Base-by-base conservation (phyloP, 768 basidiomycete genomes). In the Pholiota microspora region DNA sequence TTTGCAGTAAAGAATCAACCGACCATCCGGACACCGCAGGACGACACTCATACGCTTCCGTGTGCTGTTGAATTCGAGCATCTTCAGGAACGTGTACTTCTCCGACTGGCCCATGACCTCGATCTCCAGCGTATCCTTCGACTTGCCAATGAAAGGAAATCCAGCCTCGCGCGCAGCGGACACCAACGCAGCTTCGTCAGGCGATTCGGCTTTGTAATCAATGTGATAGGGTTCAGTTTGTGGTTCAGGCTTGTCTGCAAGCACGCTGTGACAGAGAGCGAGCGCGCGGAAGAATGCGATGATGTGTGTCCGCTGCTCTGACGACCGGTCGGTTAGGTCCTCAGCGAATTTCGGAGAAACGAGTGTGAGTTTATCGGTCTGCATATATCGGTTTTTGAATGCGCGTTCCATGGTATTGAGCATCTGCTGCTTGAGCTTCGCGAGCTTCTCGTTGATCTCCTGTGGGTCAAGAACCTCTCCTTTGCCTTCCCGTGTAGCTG, bases 21-120 rank as follows among this genome's bases (percentile, higher is more conserved):
- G 76, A 15, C 93, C 92, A 53, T 93, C 89, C 0, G 96, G 92
- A 49, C 81, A 81, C 24, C 96, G 89, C 40, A 93, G 84, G 55
- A 98, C 73, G 42, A 93, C 90, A 67, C 90, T 94, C 96, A 98
- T 98, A 54, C 96, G 80, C 74, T 98, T 99, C 58, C 96, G 77
- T 44, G 94, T 86, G 62, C 86, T 89, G 76, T 89, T 95, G 79
- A 99, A 99, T 67, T 98, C 96, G 64, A 98, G 78, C 60, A 89
- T 75, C 67, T 89, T 86, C 23, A 98, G 73, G 4, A 86, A 78
- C 7, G 80, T 83, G 72, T 92, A 94, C 54, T 83, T 81, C 72
- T 98, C 96, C 2, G 79, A 71, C 67, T 91, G 88, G 0, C 95
- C 95, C 80, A 95, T 82, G 21, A 96, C 91, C 72, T 95, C 90